phyloP scores from a whole-genome alignment of 2,329 filamentous ascomycete species.

The Calonectria pseudoreteaudii region DNA sequence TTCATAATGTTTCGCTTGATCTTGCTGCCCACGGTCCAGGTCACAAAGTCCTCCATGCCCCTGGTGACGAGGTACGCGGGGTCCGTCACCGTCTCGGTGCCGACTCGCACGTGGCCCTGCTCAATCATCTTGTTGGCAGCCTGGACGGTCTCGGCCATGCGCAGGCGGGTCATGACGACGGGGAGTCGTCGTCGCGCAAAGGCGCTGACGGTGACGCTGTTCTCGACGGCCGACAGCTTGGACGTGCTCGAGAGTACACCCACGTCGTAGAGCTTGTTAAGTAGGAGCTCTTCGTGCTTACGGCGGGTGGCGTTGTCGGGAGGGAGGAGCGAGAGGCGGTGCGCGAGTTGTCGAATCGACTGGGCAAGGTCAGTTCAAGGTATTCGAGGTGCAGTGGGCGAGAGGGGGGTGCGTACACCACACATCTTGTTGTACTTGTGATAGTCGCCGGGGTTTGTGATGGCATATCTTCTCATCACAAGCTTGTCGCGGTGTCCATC shows the following conservation, averaged over 20 bases:
- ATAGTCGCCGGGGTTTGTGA: slow-evolving; percentile 91
- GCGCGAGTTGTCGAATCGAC: slow-evolving; percentile 90
- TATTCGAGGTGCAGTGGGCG: background rate
- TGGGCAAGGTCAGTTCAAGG: slow-evolving; percentile 46
- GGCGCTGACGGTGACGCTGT: slow-evolving; percentile 87
- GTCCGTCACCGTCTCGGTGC: slow-evolving; percentile 90
- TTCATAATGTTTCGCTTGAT: slow-evolving; percentile 96
- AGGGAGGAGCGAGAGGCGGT: slow-evolving; percentile 86
- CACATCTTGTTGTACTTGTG: slow-evolving; percentile 74
- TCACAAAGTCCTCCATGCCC: slow-evolving; percentile 95
- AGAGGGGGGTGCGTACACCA: slow-evolving; percentile 66
- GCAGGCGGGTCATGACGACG: slow-evolving; percentile 89
- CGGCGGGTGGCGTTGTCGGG: slow-evolving; percentile 80
- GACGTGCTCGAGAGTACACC: slow-evolving; percentile 82
- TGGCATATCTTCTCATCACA: slow-evolving; percentile 87
- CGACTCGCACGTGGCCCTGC: slow-evolving; percentile 92
- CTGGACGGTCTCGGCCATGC: slow-evolving; percentile 93
- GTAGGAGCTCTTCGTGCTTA: slow-evolving; percentile 86
- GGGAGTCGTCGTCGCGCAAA: slow-evolving; percentile 87
- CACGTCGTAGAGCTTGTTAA: slow-evolving; percentile 95
- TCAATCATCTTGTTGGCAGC: slow-evolving; percentile 90
- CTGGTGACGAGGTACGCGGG: slow-evolving; percentile 89
- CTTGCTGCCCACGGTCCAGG: slow-evolving; percentile 96
- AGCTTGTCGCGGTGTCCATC: slow-evolving; percentile 84
- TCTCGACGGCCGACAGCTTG: slow-evolving; percentile 87